Evolutionary conservation across 345 rosid genomes (phyloP), one percentile per base, ranked within the genome.

Genomic region (Eucalyptus coolabah): DNA sequence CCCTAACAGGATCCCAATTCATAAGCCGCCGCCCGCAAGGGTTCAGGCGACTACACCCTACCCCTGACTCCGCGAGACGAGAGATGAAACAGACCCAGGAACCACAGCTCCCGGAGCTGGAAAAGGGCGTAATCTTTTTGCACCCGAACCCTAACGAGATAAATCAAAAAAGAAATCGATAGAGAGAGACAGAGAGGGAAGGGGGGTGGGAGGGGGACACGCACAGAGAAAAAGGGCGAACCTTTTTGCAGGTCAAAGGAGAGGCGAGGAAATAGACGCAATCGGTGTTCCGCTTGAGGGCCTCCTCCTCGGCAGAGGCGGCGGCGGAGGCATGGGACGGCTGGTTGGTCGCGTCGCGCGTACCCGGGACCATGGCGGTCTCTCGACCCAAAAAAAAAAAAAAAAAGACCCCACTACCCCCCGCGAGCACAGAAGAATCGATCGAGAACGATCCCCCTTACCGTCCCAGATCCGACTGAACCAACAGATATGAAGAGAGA

Each of bases 191-290:
- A 26, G 23, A 28, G 47, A 24, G 28, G 47, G 23, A 30, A 47
- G 77, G 2, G 54, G 7, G 18, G 28, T 14, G 14, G 23, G 45
- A 65, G 3, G 40, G 47, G 51, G 51, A 50, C 51, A 21, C 53
- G 5, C 40, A 40, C 32, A 23, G 6, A 9, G 2, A 26, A 30
- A 88, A 86, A 37, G 85, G 69, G 11, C 40, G n/a, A 81, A 98
- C 99, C 99, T 98, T 98, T 93, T 97, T 97, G 97, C 99, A 98
- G 91, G 99, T 97, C 90, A 96, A 92, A 92, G 99, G 99, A 81
- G 99, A 97, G 30, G 99, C 98, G 50, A 97, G 98, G 89, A 97
- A 97, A 92, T 97, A 97, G 91, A 98, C 98, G 90, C 99, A 98
- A 94, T 97, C 99, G 69, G 99, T 97, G 89, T 96, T 96, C 92